These are phyloP conservation scores for Carex pumila DNA, from an alignment of 176 grass and related monocot species.

Conservation along the genomic window DNA sequence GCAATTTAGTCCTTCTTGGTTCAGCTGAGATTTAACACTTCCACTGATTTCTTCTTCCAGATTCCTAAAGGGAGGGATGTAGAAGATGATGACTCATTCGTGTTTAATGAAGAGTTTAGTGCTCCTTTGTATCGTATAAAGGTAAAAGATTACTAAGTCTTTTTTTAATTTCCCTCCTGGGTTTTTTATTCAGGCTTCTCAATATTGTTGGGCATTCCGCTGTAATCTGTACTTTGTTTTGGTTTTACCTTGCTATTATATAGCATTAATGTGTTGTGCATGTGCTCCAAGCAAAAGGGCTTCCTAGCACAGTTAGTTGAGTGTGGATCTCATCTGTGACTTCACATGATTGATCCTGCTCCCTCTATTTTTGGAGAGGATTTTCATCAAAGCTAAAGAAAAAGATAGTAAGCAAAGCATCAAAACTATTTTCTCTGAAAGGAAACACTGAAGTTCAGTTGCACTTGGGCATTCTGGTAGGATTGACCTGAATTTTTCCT, in stretches of 20 bases:
- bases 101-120: constrained; percentile 92
- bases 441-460: neutral
- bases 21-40: neutral
- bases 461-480: neutral
- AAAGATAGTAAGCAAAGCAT: neutral
- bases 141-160: constrained; percentile 31
- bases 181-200: neutral
- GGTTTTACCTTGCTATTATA: neutral
- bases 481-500: neutral
- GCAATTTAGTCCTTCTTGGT: neutral
- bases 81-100: constrained; percentile 79
- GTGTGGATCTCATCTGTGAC: neutral
- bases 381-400: neutral
- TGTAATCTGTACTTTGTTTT: neutral
- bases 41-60: constrained; percentile 42
- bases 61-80: constrained; percentile 95
- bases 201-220: neutral
- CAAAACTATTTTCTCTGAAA: neutral
- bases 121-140: constrained; percentile 96
- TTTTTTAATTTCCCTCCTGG: neutral
- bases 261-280: neutral
- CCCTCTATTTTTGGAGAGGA: neutral
- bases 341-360: neutral
- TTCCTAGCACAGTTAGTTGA: neutral
- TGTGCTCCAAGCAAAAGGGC: neutral